A percentile compares a stretch with the other conserved stretches of the same genome.
Evolutionary conservation across 163 green algal genomes (phyloP).

Genomic region (Coccomyxa subellipsoidea): DNA sequence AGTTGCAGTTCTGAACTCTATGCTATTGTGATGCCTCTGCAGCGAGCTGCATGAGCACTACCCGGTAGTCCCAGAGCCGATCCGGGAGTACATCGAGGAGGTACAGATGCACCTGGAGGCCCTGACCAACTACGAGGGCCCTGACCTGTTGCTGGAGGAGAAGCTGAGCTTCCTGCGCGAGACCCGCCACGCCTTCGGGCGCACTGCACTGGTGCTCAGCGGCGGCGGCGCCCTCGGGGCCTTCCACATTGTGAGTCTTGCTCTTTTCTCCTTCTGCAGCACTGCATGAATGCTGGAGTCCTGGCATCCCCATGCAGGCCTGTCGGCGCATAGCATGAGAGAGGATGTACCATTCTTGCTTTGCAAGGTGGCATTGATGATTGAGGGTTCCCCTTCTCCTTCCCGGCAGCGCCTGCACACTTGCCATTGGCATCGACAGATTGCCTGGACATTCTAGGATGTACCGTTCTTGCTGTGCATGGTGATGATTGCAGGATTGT

Average conservation of each 20-base stretch:
- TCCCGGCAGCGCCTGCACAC: too few species aligned
- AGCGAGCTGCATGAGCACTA: slow-evolving; percentile 70
- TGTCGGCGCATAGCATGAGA: too few species aligned
- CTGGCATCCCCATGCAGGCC: too few species aligned
- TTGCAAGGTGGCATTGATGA: too few species aligned
- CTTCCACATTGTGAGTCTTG: slow-evolving; percentile 84
- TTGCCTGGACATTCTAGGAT: too few species aligned
- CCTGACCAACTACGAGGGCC: slow-evolving; percentile 38
- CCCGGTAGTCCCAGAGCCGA: slow-evolving; percentile 60
- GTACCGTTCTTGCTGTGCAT: too few species aligned
- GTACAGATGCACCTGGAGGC: slow-evolving; percentile 60
- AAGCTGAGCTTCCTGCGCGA: slow-evolving; percentile 89
- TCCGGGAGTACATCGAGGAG: slow-evolving; percentile 78
- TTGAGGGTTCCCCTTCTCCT: too few species aligned
- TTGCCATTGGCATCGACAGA: too few species aligned
- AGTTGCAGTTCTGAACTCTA: neutral
- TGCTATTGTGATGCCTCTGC: slow-evolving; percentile 1
- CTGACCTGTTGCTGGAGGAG: slow-evolving; percentile 69
- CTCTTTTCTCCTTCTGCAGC: neutral
- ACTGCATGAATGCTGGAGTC: neutral
- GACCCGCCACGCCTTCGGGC: slow-evolving; percentile 92
- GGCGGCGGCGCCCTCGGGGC: slow-evolving; percentile 89
- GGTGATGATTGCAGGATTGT: too few species aligned
- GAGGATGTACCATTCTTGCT: too few species aligned
- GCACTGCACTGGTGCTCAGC: slow-evolving; percentile 91